phyloP scores from a whole-genome alignment of 140 eudicot species.

The Anethum foeniculum region DNA sequence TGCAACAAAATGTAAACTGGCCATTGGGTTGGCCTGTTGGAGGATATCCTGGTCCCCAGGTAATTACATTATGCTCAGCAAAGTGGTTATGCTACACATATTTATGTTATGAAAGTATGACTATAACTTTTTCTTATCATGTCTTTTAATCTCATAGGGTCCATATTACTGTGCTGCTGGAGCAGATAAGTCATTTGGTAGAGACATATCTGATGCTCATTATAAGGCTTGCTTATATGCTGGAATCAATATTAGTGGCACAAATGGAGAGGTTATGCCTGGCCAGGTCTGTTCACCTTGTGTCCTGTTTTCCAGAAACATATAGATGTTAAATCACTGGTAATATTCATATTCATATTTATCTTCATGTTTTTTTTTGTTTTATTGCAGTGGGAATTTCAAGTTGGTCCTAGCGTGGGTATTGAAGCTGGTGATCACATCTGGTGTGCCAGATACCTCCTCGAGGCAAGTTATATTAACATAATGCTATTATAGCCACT shows the following conservation, averaged over 20 bases:
- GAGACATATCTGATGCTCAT: slow-evolving; percentile 97
- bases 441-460: slow-evolving; percentile 96
- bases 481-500: background rate
- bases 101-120: background rate
- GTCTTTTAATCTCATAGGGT: slow-evolving; percentile 40
- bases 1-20: slow-evolving; percentile 84
- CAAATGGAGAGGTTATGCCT: slow-evolving; percentile 99
- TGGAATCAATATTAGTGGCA: slow-evolving; percentile 95
- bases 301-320: slow-evolving; percentile 7
- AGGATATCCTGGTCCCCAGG: slow-evolving; percentile 99
- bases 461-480: slow-evolving; percentile 53
- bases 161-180: slow-evolving; percentile 99
- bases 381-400: slow-evolving; percentile 81
- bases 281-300: slow-evolving; percentile 66
- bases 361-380: background rate
- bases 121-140: background rate
- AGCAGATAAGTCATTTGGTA: slow-evolving; percentile 94
- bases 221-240: slow-evolving; percentile 98
- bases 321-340: slow-evolving; percentile 1
- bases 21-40: slow-evolving; percentile 99
- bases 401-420: slow-evolving; percentile 98
- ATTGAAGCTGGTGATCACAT: slow-evolving; percentile 98
- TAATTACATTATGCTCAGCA: slow-evolving; percentile 14
- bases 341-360: background rate
- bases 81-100: background rate